A percentile compares a stretch with the other conserved stretches of the same genome.
These are phyloP conservation scores for Pilaira anomala DNA, from an alignment of 192 early-diverging fungal species.

Conservation along the genomic window DNA sequence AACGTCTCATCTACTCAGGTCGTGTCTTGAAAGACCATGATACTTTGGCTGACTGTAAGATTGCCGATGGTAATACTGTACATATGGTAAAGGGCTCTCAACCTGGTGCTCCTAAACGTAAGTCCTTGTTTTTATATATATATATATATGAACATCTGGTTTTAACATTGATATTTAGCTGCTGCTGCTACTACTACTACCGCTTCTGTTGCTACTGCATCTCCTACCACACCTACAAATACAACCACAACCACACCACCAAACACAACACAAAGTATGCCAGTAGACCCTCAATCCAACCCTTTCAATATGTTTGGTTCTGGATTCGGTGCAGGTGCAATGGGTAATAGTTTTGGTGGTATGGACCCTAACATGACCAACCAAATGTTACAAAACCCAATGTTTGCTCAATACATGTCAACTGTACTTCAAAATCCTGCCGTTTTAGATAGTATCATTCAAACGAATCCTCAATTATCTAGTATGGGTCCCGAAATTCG, in stretches of 20 bases:
- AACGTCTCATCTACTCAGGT: conserved; percentile 92
- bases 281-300: conserved; percentile 34
- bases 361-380: conserved; percentile 63
- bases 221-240: conserved; percentile 16
- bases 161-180: conserved; percentile 29
- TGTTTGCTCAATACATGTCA: conserved; percentile 77
- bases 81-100: conserved; percentile 81
- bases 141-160: background rate
- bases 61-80: conserved; percentile 82
- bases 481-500: conserved; percentile 85
- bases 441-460: conserved; percentile 80
- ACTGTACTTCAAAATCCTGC: conserved; percentile 81
- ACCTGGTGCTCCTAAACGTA: conserved; percentile 38
- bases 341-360: conserved; percentile 60
- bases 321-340: conserved; percentile 54
- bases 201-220: conserved; percentile 31
- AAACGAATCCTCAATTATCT: conserved; percentile 77
- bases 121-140: background rate
- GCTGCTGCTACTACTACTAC: conserved; percentile 37
- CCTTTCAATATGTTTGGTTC: conserved; percentile 56
- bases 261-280: conserved; percentile 46
- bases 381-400: conserved; percentile 82
- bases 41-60: conserved; percentile 72
- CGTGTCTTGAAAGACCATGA: conserved; percentile 92
- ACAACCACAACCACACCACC: conserved; percentile 1